Evolutionary conservation across 2,329 filamentous ascomycete species (phyloP).

Genomic region (Fusarium pseudonygamai): DNA sequence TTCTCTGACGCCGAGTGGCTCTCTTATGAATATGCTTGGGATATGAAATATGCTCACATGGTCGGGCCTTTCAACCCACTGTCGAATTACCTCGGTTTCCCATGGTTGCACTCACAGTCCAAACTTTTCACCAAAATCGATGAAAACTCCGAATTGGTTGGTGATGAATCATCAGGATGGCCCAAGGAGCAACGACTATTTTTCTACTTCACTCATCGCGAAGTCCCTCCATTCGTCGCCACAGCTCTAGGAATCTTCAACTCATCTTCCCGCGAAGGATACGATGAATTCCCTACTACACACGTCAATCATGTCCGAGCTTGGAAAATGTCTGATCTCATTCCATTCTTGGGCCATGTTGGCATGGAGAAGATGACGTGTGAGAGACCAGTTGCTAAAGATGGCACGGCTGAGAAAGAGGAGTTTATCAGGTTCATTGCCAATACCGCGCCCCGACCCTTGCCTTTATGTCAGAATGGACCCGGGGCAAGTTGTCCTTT

Average conservation of each 20-base stretch:
- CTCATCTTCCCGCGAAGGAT: slow-evolving; percentile 29
- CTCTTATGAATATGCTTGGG: slow-evolving; percentile 40
- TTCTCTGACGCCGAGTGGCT: slow-evolving; percentile 39
- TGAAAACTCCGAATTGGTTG: neutral
- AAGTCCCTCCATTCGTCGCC: slow-evolving; percentile 38
- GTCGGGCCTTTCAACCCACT: slow-evolving; percentile 36
- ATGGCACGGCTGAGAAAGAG: slow-evolving; percentile 1
- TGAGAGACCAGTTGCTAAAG: neutral
- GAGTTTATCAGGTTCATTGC: slow-evolving; percentile 40
- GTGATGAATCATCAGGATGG: slow-evolving; percentile 21
- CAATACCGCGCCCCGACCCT: slow-evolving; percentile 34
- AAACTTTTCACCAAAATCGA: slow-evolving; percentile 23
- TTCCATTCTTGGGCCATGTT: slow-evolving; percentile 37
- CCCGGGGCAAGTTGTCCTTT: slow-evolving; percentile 36
- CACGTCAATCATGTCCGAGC: slow-evolving; percentile 38
- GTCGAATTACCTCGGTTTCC: slow-evolving; percentile 35
- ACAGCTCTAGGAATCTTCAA: slow-evolving; percentile 39
- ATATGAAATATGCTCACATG: slow-evolving; percentile 41
- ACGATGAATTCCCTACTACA: slow-evolving; percentile 34
- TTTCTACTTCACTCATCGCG: slow-evolving; percentile 38
- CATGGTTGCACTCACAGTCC: slow-evolving; percentile 33
- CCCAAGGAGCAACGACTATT: slow-evolving; percentile 31
- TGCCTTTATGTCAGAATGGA: slow-evolving; percentile 33
- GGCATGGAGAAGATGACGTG: slow-evolving; percentile 42
- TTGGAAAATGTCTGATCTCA: slow-evolving; percentile 40